Percentiles rank a stretch among this genome's conserved stretches.
Evolutionary conservation across 2,329 filamentous ascomycete genomes (phyloP).

Genomic region (Fusarium sp.): DNA sequence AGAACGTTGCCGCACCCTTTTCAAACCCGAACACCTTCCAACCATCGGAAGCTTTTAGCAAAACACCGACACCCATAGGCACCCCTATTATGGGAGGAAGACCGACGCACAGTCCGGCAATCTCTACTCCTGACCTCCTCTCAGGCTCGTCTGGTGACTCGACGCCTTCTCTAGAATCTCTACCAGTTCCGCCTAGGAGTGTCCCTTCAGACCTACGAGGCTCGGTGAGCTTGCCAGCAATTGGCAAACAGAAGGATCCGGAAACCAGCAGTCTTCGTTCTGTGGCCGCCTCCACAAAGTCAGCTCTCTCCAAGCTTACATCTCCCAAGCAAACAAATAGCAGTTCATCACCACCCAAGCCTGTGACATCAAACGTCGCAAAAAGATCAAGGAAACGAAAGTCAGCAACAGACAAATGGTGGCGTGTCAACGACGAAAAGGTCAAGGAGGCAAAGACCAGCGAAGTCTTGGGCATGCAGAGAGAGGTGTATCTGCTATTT

Average conservation of each 20-base stretch:
- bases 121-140: slow-evolving; percentile 60
- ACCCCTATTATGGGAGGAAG: slow-evolving; percentile 58
- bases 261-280: slow-evolving; percentile 66
- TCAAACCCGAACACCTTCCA: slow-evolving; percentile 85
- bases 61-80: slow-evolving; percentile 63
- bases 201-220: slow-evolving; percentile 44
- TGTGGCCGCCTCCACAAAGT: slow-evolving; percentile 66
- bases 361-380: slow-evolving; percentile 34
- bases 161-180: slow-evolving; percentile 52
- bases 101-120: slow-evolving; percentile 53
- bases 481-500: slow-evolving; percentile 94
- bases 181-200: slow-evolving; percentile 46
- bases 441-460: slow-evolving; percentile 92
- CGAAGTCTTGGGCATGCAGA: slow-evolving; percentile 92
- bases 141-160: slow-evolving; percentile 50
- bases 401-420: slow-evolving; percentile 77
- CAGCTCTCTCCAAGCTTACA: slow-evolving; percentile 62
- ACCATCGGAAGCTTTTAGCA: slow-evolving; percentile 77
- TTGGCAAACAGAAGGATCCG: slow-evolving; percentile 53
- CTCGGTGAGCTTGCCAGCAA: slow-evolving; percentile 41
- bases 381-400: slow-evolving; percentile 66
- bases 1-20: slow-evolving; percentile 81
- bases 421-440: slow-evolving; percentile 97
- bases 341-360: slow-evolving; percentile 30
- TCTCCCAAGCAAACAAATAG: slow-evolving; percentile 49